Conservation (phyloP, 805 yeast species). For the Dipodascus albidus region DNA sequence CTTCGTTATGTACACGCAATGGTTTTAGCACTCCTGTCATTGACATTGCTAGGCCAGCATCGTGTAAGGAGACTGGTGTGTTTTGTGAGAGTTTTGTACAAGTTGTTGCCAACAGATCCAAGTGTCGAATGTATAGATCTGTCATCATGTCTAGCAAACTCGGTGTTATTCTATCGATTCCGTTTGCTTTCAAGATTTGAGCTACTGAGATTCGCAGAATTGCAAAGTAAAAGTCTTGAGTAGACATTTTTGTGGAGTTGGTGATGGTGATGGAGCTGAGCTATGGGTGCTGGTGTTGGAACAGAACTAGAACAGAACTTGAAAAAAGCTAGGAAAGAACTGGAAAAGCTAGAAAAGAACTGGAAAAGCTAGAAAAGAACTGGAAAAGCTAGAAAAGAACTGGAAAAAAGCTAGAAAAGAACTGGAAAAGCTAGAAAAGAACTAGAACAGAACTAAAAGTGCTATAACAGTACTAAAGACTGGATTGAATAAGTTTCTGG, state of each 20-base stretch:
- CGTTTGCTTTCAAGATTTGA: conserved; percentile 61
- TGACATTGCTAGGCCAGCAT: conserved; percentile 59
- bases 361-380: too few species aligned
- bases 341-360: too few species aligned
- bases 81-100: conserved; percentile 40
- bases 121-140: conserved; percentile 58
- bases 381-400: too few species aligned
- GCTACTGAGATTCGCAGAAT: conserved; percentile 38
- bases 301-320: too few species aligned
- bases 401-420: too few species aligned
- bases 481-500: too few species aligned
- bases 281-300: too few species aligned
- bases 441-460: too few species aligned
- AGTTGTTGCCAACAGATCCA: conserved; percentile 41
- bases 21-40: conserved; percentile 55
- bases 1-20: conserved; percentile 43
- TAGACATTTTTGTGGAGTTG: not conserved
- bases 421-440: too few species aligned
- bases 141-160: conserved; percentile 63
- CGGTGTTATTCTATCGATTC: conserved; percentile 72
- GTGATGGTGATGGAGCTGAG: too few species aligned
- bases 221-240: conserved; percentile 33
- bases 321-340: too few species aligned
- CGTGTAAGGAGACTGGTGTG: conserved; percentile 44
- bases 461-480: too few species aligned